Evolutionary conservation across 176 grass and related monocot genomes (phyloP).

Genomic region (Calamus simplicifolius): DNA sequence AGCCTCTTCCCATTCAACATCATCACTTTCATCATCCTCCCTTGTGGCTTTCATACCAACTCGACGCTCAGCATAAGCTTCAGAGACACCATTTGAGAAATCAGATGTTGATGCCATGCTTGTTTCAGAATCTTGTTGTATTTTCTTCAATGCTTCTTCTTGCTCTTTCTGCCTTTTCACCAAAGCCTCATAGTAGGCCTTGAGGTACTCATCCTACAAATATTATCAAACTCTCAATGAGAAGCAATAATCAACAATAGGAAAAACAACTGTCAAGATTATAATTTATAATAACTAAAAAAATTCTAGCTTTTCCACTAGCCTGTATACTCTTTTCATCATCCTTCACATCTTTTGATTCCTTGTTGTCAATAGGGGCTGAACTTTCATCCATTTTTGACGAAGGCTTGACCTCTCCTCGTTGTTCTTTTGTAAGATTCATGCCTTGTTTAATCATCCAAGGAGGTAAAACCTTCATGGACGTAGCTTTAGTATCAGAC

Average conservation of each 20-base stretch:
- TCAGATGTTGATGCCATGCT: constrained; percentile 14
- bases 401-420: constrained; percentile 43
- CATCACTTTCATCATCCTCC: constrained; percentile 48
- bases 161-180: constrained; percentile 50
- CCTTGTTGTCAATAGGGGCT: constrained; percentile 50
- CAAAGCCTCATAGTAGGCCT: constrained; percentile 78
- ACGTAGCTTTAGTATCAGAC: constrained; percentile 39
- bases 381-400: constrained; percentile 30
- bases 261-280: neutral
- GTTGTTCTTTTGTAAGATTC: constrained; percentile 96
- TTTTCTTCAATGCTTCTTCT: constrained; percentile 30
- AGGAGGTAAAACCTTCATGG: constrained; percentile 67
- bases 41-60: constrained; percentile 78
- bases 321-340: constrained; percentile 67
- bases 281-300: neutral
- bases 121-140: constrained; percentile 34
- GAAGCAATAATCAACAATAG: neutral
- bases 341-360: constrained; percentile 44
- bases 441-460: constrained; percentile 98
- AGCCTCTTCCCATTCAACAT: constrained; percentile 66
- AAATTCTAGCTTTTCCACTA: constrained; percentile 18
- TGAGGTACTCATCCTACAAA: constrained; percentile 78
- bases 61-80: constrained; percentile 41
- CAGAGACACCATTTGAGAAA: constrained; percentile 12
- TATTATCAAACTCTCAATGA: constrained; percentile 7